Percentiles rank a stretch among this genome's conserved stretches.
Evolutionary conservation across 352 stramenopile species (phyloP).

Genomic region (Blastocystis sp.): DNA sequence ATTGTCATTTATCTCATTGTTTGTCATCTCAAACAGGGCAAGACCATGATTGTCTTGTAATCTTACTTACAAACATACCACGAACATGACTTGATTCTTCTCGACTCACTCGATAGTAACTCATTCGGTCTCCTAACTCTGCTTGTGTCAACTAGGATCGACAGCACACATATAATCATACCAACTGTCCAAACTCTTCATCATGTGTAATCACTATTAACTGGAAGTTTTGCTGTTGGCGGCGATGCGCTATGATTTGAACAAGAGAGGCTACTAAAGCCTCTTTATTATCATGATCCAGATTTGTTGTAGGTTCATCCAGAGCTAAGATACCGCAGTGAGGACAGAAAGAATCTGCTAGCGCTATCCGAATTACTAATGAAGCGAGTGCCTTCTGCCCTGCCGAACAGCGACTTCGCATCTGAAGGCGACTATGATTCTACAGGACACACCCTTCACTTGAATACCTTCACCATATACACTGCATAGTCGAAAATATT

Average conservation of each 20-base stretch:
- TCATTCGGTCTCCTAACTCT: not conserved
- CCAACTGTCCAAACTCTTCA: conserved; percentile 71
- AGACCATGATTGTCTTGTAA: conserved; percentile 27
- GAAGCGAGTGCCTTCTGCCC: conserved; percentile 91
- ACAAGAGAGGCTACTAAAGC: conserved; percentile 74
- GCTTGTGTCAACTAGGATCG: conserved; percentile 19
- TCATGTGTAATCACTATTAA: conserved; percentile 99
- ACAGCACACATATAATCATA: not conserved
- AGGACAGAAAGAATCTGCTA: conserved; percentile 96
- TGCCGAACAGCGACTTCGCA: conserved; percentile 94
- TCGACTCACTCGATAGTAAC: conserved; percentile 37
- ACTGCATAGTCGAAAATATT: conserved; percentile 67
- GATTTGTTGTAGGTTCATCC: conserved; percentile 96
- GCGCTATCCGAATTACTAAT: conserved; percentile 90
- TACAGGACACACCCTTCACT: not conserved
- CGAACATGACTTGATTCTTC: conserved; percentile 12
- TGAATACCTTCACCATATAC: conserved; percentile 34
- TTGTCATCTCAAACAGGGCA: not conserved
- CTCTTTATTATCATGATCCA: conserved; percentile 91
- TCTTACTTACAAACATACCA: conserved; percentile 37
- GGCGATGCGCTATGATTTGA: conserved; percentile 84
- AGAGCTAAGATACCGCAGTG: conserved; percentile 95
- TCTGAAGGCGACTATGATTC: conserved; percentile 82
- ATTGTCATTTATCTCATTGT: not conserved
- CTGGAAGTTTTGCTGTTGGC: conserved; percentile 95